Conservation (phyloP, 306 rosid species). For the Hylodesmum podocarpum region DNA sequence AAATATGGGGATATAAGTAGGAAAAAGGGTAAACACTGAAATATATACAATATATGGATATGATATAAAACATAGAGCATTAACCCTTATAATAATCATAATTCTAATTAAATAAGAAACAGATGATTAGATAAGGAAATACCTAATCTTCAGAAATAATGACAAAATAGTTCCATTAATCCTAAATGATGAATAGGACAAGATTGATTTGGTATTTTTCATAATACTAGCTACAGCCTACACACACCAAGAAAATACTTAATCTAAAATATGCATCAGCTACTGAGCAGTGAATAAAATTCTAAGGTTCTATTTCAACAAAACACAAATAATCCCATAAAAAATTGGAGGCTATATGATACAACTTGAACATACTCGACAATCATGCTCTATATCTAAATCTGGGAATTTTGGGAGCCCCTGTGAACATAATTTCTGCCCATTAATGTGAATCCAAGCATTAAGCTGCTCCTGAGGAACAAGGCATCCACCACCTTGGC, state of each 20-base stretch:
- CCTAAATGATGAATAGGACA: background rate
- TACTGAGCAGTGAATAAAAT: background rate
- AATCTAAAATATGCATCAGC: background rate
- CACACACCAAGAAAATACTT: background rate
- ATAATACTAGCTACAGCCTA: background rate
- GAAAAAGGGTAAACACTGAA: background rate
- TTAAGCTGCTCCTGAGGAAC: conserved; percentile 74
- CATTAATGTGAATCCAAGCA: conserved; percentile 72
- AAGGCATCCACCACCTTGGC: conserved; percentile 46
- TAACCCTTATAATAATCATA: background rate
- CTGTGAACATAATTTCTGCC: conserved; percentile 44
- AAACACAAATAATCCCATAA: background rate
- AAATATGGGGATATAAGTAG: background rate
- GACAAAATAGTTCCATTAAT: background rate
- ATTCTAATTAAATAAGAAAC: background rate
- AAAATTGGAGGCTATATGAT: conserved; percentile 5
- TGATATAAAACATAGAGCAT: background rate
- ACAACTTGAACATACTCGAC: conserved; percentile 56
- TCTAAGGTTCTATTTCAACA: background rate
- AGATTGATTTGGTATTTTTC: background rate
- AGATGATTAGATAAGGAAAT: background rate
- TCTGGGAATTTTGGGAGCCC: conserved; percentile 44
- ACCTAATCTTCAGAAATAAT: background rate
- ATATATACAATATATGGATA: background rate
- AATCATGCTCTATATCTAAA: conserved; percentile 52